Evolutionary conservation across 805 yeast species (phyloP), one percentile per base, ranked within the genome.

Genomic region (Candida silvicultrix): DNA sequence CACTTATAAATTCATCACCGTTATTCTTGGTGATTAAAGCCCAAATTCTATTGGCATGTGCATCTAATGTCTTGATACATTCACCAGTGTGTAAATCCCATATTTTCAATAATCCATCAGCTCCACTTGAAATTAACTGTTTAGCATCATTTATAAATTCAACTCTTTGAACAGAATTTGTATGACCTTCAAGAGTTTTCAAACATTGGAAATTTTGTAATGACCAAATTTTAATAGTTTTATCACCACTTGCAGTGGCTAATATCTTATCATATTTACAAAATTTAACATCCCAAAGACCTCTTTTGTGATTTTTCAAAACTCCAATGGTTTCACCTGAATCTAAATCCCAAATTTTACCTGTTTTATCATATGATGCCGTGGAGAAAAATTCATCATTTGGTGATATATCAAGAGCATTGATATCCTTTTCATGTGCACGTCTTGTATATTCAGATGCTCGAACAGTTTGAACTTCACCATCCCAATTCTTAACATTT

Each of bases 401-500:
- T 16, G 97, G 96, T n/a, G 97, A 76, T 4, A 94, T 72, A 52
- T 89, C 97, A 44, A 94, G 68, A 2, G 92, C 77, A 58, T 94
- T 95, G 49, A 94, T 94, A 64, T 94, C 97, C 63, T 92, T 94
- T 45, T 94, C 98, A 63, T 94, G 99, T 1, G 97, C 98, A 59
- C 90, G 80, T 71, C 97, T 80, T 0, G 99, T 94, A 64, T 84
- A 94, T 45, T 82, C 89, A 2, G 97, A 85, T 2, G 73, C 69
- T 55, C 74, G 80, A 7, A 86, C 73, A 4, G 59, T 46, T 15
- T 60, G 54, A 4, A 67, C 56, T 5, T 55, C 54, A 18, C 57
- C 53, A 14, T 44, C 44, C 32, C 44, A 50, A 56, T 81, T 76
- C 55, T 80, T 75, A 35, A 97, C 96, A 41, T 80, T 83, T 57